Evolutionary conservation across 768 basidiomycete genomes (phyloP), one percentile per base, ranked within the genome.

Genomic region (Hygrocybe punicea): DNA sequence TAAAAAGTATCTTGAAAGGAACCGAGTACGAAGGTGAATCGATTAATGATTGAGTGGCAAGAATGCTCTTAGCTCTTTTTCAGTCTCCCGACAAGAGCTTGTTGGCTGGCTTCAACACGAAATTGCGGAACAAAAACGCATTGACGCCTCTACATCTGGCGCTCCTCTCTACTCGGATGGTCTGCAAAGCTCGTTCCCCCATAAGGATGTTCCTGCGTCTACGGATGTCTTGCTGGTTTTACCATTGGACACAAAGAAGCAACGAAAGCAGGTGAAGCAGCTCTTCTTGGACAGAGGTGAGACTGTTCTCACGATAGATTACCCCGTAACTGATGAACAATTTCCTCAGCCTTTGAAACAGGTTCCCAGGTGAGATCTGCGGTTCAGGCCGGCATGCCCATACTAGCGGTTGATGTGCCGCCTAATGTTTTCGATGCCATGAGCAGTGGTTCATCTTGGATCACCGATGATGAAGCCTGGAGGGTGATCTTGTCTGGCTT

Each of bases 1-100:
- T 92, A 47, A 91, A 91, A 75, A 91, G 87, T 62, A 84, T 93
- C 21, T 76, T 93, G 50, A 87, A 83, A 67, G 86, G 87, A 21
- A 85, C 85, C 0, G 91, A 92, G 67, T 79, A 82, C 51, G 90
- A 91, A 67, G 72, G 90, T 89, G 60, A 58, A 82, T 65, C 33
- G 6, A 6, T 14, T 7, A 16, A 13, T 6, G 3, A n/a, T n/a
- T 14, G 9, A 16, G 14, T 11, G 14, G 4, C 17, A 33, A 34
- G 3, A 14, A 13, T 29, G 23, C 23, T 49, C 16, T 47, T 23
- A 29, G 19, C 33, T 7, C 11, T 13, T 23, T 4, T 40, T 21
- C 29, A 76, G 73, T 78, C 17, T 71, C 87, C 5, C 78, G 82
- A 6, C 83, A 85, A 51, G 89, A 93, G 56, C 78, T 93, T 1